A percentile compares a stretch with the other conserved stretches of the same genome.
Evolutionary conservation across 2,329 filamentous ascomycete species (phyloP).

Genomic region (Apiospora koreana): DNA sequence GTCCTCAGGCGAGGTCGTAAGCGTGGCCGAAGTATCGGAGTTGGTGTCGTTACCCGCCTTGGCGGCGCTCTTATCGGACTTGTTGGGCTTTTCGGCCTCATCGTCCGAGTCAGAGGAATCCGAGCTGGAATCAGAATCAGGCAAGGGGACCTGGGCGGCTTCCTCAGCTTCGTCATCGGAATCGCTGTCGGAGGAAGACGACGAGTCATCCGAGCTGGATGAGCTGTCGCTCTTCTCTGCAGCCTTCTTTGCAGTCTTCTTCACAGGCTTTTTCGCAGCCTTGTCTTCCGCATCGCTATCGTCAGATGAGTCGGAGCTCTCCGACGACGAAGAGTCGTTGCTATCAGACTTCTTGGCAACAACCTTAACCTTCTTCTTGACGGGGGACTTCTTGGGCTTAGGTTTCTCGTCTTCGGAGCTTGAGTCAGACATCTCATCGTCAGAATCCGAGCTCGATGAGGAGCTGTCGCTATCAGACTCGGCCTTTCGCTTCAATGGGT

Average conservation of each 20-base stretch:
- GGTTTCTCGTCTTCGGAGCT: conserved; percentile 39
- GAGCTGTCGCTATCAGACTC: conserved; percentile 40
- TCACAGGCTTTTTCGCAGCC: conserved; percentile 18
- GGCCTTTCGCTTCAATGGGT: conserved; percentile 59
- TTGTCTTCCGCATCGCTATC: conserved; percentile 33
- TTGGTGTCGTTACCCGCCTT: not conserved
- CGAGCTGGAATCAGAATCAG: conserved; percentile 39
- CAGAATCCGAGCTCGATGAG: conserved; percentile 40
- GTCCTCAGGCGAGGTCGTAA: conserved; percentile 53
- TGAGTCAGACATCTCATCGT: conserved; percentile 31
- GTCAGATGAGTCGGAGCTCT: conserved; percentile 24
- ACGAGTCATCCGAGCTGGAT: conserved; percentile 39
- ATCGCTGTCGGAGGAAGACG: conserved; percentile 28
- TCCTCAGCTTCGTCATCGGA: conserved; percentile 37
- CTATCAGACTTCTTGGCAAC: conserved; percentile 29
- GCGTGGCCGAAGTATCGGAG: conserved; percentile 47
- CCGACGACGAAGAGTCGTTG: conserved; percentile 37
- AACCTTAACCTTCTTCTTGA: conserved; percentile 21
- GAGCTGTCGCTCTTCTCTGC: conserved; percentile 16
- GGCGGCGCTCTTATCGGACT: conserved; percentile 9
- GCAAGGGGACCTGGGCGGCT: conserved; percentile 42
- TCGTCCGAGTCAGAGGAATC: conserved; percentile 40
- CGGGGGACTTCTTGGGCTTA: conserved; percentile 43
- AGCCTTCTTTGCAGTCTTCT: conserved; percentile 12
- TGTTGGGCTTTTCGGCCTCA: conserved; percentile 27